Base-by-base conservation (phyloP, 2,329 filamentous ascomycete species). In the Sclerotinia sclerotiorum region DNA sequence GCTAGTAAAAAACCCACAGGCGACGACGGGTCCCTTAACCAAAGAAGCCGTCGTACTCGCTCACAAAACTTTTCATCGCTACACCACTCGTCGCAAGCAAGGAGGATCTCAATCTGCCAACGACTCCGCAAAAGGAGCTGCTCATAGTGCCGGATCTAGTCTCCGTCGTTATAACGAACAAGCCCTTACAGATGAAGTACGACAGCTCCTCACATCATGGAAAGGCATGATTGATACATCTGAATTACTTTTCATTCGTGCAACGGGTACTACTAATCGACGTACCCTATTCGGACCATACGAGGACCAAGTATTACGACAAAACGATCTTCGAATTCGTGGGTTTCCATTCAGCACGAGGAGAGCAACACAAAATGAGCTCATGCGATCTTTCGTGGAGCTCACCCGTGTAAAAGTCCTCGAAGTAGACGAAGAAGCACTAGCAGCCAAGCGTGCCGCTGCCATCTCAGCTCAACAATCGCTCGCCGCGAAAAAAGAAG, bases 21-120 rank as follows among this genome's bases (percentile, higher is more conserved):
- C 84, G 3, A 82, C 86, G 17, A 81, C 84, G 21, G 90, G 91
- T 0, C 84, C 90, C 1, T 86, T 97, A 77, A 93, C 96, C 72
- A 86, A 92, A 65, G 91, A 97, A 76, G 93, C 94, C 7, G 90
- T 90, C 0, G 92, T 98, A 0, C 84, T 97, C 56, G 94, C 93
- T 0, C 94, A 98, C 80, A 99, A 99, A 82, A 97, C 94, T 0
- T 99, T 98, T 79, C 96, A 99, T 79, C 87, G 95, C 68, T 99
- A 99, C 77, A 99, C 96, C 0, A 99, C 95, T 7, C 86, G 95
- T 72, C 87, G 95, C 73, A 99, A 99, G 79, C 95, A 99, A 79
- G 95, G 95, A 83, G 95, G 96, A 54, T 90, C 93, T 15, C 95
- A 99, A 78, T 96, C 94, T 3, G 90, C 94, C 39, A 98, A 93